Conservation (phyloP, 306 rosid species). For the Sesbania bispinosa region DNA sequence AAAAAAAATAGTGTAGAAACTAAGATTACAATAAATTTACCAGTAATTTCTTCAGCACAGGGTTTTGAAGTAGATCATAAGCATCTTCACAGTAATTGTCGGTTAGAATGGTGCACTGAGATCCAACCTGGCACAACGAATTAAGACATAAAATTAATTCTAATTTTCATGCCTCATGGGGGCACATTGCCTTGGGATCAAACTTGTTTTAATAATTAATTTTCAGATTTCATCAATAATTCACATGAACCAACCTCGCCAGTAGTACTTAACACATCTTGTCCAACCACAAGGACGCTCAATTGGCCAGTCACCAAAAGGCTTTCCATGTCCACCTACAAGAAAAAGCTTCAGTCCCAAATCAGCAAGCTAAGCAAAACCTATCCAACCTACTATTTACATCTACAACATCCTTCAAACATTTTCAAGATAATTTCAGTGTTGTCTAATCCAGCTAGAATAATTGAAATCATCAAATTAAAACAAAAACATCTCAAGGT, state of each 20-base stretch:
- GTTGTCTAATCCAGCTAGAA: no score
- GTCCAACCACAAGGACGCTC: constrained; percentile 62
- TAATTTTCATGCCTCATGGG: not conserved
- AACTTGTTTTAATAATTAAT: not conserved
- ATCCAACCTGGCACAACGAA: constrained; percentile 57
- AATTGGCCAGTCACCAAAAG: constrained; percentile 56
- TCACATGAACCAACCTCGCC: constrained; percentile 55
- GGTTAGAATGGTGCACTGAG: constrained; percentile 77
- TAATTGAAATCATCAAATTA: no score
- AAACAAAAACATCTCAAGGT: no score
- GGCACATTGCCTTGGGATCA: not conserved
- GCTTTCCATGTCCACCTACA: constrained; percentile 73
- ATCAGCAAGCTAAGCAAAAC: no score
- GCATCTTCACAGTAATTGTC: constrained; percentile 93
- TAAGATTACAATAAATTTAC: constrained; percentile 33
- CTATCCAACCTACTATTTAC: no score
- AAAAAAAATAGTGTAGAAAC: not conserved
- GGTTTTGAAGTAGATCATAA: constrained; percentile 74
- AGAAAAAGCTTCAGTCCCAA: no score
- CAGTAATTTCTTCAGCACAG: constrained; percentile 74
- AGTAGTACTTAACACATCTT: constrained; percentile 57
- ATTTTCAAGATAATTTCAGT: no score
- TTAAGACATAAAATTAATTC: not conserved
- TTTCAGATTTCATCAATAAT: constrained; percentile 18
- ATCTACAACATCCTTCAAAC: no score